Percentiles rank a stretch among this genome's conserved stretches.
Evolutionary conservation across 1,139 yeast genomes (phyloP).

Genomic region (Yamadazyma sp.): DNA sequence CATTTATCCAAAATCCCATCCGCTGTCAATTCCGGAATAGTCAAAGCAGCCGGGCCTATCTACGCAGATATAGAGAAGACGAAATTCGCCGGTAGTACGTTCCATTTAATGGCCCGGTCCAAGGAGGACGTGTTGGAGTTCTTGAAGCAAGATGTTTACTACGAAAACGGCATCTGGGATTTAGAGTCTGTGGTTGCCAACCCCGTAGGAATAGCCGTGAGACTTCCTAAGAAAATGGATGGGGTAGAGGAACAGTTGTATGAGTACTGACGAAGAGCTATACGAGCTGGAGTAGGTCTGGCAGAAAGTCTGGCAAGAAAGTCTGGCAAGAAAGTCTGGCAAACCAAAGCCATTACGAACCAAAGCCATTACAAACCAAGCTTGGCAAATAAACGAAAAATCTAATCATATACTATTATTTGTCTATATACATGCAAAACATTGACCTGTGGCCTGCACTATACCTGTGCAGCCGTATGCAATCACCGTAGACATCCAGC

Average conservation of each 20-base stretch:
- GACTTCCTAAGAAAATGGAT: constrained; percentile 26
- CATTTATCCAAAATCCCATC: constrained; percentile 61
- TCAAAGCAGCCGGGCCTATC: constrained; percentile 67
- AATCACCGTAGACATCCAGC: no score
- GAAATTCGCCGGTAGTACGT: constrained; percentile 69
- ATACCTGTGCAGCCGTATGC: neutral
- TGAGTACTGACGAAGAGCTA: constrained; percentile 9
- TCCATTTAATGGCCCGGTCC: constrained; percentile 61
- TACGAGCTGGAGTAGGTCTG: no score
- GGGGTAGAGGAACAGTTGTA: constrained; percentile 24
- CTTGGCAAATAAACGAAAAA: no score
- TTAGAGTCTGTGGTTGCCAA: constrained; percentile 58
- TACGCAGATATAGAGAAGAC: constrained; percentile 50
- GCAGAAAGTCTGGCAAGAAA: no score
- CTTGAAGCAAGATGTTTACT: constrained; percentile 63
- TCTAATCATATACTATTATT: no score
- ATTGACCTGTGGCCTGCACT: neutral
- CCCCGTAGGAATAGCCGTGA: constrained; percentile 48
- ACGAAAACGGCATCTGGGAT: constrained; percentile 75
- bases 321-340: no score
- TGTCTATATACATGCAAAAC: no score
- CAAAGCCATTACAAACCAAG: no score
- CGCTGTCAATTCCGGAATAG: constrained; percentile 50
- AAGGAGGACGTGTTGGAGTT: constrained; percentile 64
- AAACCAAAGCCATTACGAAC: no score